Percentiles rank a stretch among this genome's conserved stretches.
Evolutionary conservation across 345 rosid species (phyloP).

Genomic region (Hibiscus syriacus): DNA sequence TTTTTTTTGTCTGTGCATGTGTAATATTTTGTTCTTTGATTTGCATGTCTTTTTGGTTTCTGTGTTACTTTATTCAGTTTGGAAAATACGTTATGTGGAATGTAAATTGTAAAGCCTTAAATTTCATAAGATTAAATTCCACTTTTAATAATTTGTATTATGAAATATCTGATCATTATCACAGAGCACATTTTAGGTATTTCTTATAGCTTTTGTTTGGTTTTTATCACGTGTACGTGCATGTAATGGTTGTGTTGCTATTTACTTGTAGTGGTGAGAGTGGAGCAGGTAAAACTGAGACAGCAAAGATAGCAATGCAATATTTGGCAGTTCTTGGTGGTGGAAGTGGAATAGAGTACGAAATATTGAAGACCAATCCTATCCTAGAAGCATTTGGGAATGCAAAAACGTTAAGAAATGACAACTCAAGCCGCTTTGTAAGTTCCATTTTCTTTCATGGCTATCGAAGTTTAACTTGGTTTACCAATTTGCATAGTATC

Average conservation of each 20-base stretch:
- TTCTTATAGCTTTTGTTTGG: constrained; percentile 6
- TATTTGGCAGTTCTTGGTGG: constrained; percentile 99
- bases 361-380: constrained; percentile 93
- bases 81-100: neutral
- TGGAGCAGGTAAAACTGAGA: constrained; percentile 99
- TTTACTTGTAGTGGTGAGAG: constrained; percentile 84
- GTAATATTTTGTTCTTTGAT: neutral
- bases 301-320: constrained; percentile 99
- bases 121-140: neutral
- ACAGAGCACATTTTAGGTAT: neutral
- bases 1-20: neutral
- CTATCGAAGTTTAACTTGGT: neutral
- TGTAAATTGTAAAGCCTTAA: neutral
- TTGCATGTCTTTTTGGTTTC: neutral
- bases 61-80: too few species aligned
- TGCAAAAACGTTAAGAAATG: constrained; percentile 92
- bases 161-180: neutral
- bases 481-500: neutral
- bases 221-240: neutral
- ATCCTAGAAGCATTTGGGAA: constrained; percentile 98
- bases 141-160: neutral
- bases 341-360: constrained; percentile 96
- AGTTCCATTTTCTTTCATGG: constrained; percentile 32
- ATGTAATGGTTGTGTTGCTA: constrained; percentile 15
- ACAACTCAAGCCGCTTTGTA: constrained; percentile 99